phyloP scores from a whole-genome alignment of 805 yeast genomes.

The Candida insectorum region DNA sequence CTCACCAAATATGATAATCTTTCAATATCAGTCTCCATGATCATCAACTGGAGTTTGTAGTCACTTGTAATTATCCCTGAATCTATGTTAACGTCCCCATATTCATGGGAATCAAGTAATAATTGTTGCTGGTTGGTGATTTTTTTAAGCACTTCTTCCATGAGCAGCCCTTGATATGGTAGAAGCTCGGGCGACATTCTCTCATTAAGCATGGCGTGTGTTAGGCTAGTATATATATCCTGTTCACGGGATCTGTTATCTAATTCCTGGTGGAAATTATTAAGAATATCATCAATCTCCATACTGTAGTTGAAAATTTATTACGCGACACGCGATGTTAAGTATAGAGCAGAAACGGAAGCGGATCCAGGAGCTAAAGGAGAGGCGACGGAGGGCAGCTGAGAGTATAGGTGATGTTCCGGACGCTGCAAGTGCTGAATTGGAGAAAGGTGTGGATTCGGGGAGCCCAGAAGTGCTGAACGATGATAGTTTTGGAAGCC shows the following conservation, averaged over 20 bases:
- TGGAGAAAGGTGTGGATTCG: not conserved
- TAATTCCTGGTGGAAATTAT: slow-evolving; percentile 51
- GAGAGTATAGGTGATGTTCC: no score
- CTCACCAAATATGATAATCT: slow-evolving; percentile 79
- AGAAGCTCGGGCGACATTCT: slow-evolving; percentile 84
- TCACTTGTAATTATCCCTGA: slow-evolving; percentile 38
- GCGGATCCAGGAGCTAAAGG: slow-evolving; percentile 25
- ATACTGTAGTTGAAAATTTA: slow-evolving; percentile 6
- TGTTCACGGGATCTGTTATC: not conserved
- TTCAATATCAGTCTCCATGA: slow-evolving; percentile 90
- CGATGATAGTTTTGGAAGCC: no score
- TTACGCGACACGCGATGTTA: slow-evolving; percentile 9
- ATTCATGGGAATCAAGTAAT: slow-evolving; percentile 72
- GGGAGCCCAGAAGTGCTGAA: not conserved
- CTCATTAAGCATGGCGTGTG: slow-evolving; percentile 75
- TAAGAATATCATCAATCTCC: slow-evolving; percentile 68
- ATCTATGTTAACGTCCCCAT: slow-evolving; percentile 54
- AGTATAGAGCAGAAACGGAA: slow-evolving; percentile 42
- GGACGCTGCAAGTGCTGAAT: no score
- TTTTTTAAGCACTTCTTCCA: slow-evolving; percentile 55
- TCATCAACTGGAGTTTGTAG: slow-evolving; percentile 72
- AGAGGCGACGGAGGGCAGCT: slow-evolving; percentile 12
- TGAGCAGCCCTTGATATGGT: slow-evolving; percentile 61
- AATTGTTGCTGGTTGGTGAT: slow-evolving; percentile 70
- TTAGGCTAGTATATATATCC: slow-evolving; percentile 16